phyloP scores from a whole-genome alignment of 768 basidiomycete species.

The Crucibulum laeve region DNA sequence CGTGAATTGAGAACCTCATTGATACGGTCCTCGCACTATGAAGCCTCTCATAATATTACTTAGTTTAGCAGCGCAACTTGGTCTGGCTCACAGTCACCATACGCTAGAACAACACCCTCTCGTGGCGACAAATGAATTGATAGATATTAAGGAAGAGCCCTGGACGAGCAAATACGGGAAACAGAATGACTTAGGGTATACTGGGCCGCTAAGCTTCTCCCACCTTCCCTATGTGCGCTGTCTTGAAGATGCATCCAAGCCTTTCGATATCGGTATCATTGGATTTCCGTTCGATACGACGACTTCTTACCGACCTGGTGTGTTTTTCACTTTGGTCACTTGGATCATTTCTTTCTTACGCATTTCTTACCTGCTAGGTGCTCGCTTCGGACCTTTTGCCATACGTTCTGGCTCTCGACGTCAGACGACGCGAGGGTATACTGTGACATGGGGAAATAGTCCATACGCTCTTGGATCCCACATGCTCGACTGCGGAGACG shows the following conservation, averaged over 20 bases:
- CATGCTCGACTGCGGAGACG: slow-evolving; percentile 68
- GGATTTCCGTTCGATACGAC: slow-evolving; percentile 63
- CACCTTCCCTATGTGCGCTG: slow-evolving; percentile 57
- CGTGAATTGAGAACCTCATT: too few relatives aligned
- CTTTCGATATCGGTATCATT: slow-evolving; percentile 59
- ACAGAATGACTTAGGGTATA: slow-evolving; percentile 9
- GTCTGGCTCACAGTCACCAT: background rate
- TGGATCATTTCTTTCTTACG: too few relatives aligned
- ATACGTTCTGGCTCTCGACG: slow-evolving; percentile 59
- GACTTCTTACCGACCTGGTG: slow-evolving; percentile 35
- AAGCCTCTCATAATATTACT: background rate
- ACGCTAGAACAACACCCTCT: background rate
- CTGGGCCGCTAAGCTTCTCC: slow-evolving; percentile 43
- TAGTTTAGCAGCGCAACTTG: background rate
- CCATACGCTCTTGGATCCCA: slow-evolving; percentile 42
- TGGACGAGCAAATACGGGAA: slow-evolving; percentile 11
- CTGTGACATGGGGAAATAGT: slow-evolving; percentile 47
- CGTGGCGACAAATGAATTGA: too few relatives aligned
- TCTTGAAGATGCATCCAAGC: slow-evolving; percentile 36
- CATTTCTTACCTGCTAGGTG: slow-evolving; percentile 27
- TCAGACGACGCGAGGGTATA: slow-evolving; percentile 43
- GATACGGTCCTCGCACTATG: too few relatives aligned
- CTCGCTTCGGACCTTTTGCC: slow-evolving; percentile 66
- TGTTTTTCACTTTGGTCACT: background rate
- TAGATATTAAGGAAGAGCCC: slow-evolving; percentile 7